Evolutionary conservation across 179 eudicot species (phyloP), one percentile per base, ranked within the genome.

Genomic region (Silene noctiflora): DNA sequence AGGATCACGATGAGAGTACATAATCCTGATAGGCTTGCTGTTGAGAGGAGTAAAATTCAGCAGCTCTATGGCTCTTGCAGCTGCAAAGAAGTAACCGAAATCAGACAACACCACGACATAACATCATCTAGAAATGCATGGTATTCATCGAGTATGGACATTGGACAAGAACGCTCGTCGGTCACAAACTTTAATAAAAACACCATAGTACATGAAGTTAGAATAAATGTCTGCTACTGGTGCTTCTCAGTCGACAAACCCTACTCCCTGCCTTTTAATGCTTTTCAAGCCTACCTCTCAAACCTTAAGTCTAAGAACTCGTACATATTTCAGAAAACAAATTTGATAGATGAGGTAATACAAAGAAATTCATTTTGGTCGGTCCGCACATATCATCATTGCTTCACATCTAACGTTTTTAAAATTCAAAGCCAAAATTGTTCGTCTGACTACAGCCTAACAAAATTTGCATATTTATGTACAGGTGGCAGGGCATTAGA

Each of bases 1-100:
- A 13, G 91, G 88, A 69, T 91, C 94, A 33, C 94, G 86, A 68
- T 87, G 85, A 31, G 97, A 91, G 80, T 86, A 87, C 91, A 84
- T 86, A 13, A 91, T 80, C 83, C 94, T 80, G 75, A 91, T 90
- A 46, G 90, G 80, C 80, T 85, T 91, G 73, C 84, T 86, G 77
- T 84, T 86, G 42, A 91, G 85, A 48, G 90, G 88, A 83, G 90
- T 87, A 51, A 86, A 91, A 79, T 91, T 91, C 83, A 90, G 84
- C 19, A 77, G 77, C 60, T 86, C 86, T 19, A 90, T 83, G n/a
- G 97, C 97, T 58, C 86, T 84, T 22, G 84, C 85, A 78, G 97
- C 97, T 91, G 84, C 58, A 55, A 55, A 70, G 27, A 71, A 68
- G 46, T 78, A 42, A 31, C 11, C 39, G 16, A 48, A 61, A 56